phyloP scores from a whole-genome alignment of 208 protist species.

The Acanthamoeba quina region DNA sequence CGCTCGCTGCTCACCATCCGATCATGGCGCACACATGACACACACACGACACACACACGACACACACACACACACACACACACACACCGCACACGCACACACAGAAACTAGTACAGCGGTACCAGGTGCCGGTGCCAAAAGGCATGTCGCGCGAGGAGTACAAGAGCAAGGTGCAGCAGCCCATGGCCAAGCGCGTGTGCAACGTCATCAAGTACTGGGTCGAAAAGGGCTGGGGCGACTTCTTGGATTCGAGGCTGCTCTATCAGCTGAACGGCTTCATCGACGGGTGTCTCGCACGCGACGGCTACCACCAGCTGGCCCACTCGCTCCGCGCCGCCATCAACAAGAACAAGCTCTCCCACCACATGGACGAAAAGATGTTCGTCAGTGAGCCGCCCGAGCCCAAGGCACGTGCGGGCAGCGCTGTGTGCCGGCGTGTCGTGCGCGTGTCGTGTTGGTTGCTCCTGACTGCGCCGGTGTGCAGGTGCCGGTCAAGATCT shows the following conservation, averaged over 20 bases:
- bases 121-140: constrained; percentile 52
- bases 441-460: not conserved
- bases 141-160: constrained; percentile 47
- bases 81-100: too few relatives aligned
- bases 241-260: constrained; percentile 34
- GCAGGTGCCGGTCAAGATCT: constrained; percentile 82
- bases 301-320: constrained; percentile 22
- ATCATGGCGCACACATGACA: not conserved
- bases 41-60: too few relatives aligned
- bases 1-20: too few relatives aligned
- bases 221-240: constrained; percentile 67
- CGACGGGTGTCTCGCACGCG: constrained; percentile 22
- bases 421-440: too few relatives aligned
- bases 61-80: too few relatives aligned
- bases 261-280: constrained; percentile 68
- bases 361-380: not conserved
- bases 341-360: constrained; percentile 32
- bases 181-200: constrained; percentile 77
- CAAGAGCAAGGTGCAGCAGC: constrained; percentile 27
- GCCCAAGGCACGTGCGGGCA: not conserved
- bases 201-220: constrained; percentile 83
- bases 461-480: not conserved
- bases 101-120: constrained; percentile 82
- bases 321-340: constrained; percentile 14
- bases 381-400: constrained; percentile 40